Base-by-base conservation (phyloP, 2,329 filamentous ascomycete genomes). In the Aspergillus sp. region DNA sequence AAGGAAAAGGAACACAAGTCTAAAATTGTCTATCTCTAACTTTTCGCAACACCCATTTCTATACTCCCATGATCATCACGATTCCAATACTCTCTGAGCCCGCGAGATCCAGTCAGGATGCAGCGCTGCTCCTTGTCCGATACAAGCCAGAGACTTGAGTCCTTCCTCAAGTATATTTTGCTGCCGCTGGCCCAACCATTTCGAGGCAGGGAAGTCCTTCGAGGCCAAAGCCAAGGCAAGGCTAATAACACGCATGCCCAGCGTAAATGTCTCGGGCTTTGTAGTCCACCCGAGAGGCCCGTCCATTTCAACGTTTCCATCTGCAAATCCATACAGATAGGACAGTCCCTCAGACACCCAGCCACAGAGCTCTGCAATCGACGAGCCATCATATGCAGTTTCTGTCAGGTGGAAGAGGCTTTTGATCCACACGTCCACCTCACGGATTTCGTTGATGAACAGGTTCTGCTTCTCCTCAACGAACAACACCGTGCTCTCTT, bases 391-490 rank as follows among this genome's bases (percentile, higher is more conserved):
- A 2, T 57, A 47, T 3, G 52, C 39, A 6, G 29, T 14, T n/a
- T 37, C 26, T 3, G 44, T 38, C 3, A 68, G 36, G 0, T 44
- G 38, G 4, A 45, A 40, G 17, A 82, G 60, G 2, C 74, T 63
- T 11, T 55, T 56, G 0, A 69, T 61, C 86, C 86, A 95, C n/a
- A 76, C 55, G 12, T 69, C 61, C 3, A 78, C 68, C 55, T 95
- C 88, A 29, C 78, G 69, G 4, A 85, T 74, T 45, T 86, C 79
- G 54, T 96, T 89, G 30, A 89, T 67, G 56, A 85, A 96, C n/a
- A 95, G 69, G 53, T 98, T 98, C 54, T 93, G 86, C 55, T 93
- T 88, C 60, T 98, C 91, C 35, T 86, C 72, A 1, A 74, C 80
- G 53, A 98, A 98, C 1, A 98, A 72, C 41, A 57, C 53, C 1